Base-by-base conservation (phyloP, 352 stramenopile species). In the Phytopythium vexans region DNA sequence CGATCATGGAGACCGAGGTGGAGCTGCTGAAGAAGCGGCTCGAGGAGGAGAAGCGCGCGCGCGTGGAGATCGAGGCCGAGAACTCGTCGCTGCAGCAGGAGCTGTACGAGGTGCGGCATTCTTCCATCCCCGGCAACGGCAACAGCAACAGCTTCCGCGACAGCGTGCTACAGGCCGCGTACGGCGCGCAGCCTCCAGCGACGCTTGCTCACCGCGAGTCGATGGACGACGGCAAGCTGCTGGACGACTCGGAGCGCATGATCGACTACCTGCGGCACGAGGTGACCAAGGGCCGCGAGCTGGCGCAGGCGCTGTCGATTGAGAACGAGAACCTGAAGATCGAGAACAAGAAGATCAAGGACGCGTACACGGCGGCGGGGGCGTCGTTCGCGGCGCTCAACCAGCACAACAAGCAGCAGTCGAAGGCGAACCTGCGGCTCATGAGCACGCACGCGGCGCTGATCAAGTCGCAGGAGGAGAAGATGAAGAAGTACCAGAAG, bases 341-440 rank as follows among this genome's bases (percentile, higher is more conserved):
- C 1, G 84, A 94, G 58, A 92, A 92, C 74, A 91, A 91, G 59
- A 89, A 89, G 52, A 81, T 94, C n/a, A 90, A 97, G 68, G 89
- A 97, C 68, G 89, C 92, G 3, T 97, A 98, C 72, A 94, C 87
- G 10, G 89, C 88, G 52, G 89, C 92, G 5, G 85, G 88, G n/a
- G 87, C 85, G 42, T 97, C 89, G 4, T 98, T 98, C 58, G 82
- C 87, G 11, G 86, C 90, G 9, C 68, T 97, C 2, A 97, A 97
- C 53, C 88, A 98, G 70, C 89, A 97, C 66, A 95, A 96, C 53
- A 97, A 97, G 56, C 89, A 97, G 53, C 81, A 97, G 38, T 96
- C 84, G n/a, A 95, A 95, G 58, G 86, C 85, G 0, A 97, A 97
- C 45, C 52, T 90, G n/a, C 83, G 92, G 6, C 68, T 97, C 58